Percentiles rank a stretch among this genome's conserved stretches.
phyloP scores from a whole-genome alignment of 2,329 filamentous ascomycete genomes.

The Aciculosporium take region DNA sequence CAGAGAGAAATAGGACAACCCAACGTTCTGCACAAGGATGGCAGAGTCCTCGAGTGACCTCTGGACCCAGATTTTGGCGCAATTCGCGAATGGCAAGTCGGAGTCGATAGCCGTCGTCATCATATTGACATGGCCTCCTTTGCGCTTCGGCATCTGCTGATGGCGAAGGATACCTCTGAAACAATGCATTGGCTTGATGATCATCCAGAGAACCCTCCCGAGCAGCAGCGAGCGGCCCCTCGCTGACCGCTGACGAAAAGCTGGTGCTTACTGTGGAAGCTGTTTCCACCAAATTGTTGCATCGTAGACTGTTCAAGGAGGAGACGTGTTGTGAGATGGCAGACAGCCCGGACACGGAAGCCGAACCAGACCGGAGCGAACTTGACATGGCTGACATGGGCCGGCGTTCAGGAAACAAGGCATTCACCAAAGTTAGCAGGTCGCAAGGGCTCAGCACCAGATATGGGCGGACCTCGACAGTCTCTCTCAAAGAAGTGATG shows the following conservation, averaged over 20 bases:
- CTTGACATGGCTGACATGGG: slow-evolving; percentile 48
- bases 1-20: slow-evolving; percentile 66
- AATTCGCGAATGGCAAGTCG: slow-evolving; percentile 58
- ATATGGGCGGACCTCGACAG: slow-evolving; percentile 66
- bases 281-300: slow-evolving; percentile 42
- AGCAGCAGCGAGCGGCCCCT: slow-evolving; percentile 48
- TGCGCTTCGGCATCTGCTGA: slow-evolving; percentile 30
- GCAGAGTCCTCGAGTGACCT: slow-evolving; percentile 50
- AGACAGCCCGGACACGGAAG: slow-evolving; percentile 53
- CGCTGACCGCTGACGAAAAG: slow-evolving; percentile 57
- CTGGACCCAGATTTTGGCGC: slow-evolving; percentile 48
- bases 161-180: slow-evolving; percentile 41
- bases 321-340: slow-evolving; percentile 53
- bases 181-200: slow-evolving; percentile 30
- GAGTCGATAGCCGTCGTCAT: slow-evolving; percentile 51
- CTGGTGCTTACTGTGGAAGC: slow-evolving; percentile 60
- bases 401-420: slow-evolving; percentile 63
- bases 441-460: slow-evolving; percentile 69
- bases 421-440: slow-evolving; percentile 65
- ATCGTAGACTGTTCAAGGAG: slow-evolving; percentile 32
- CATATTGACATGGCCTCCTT: slow-evolving; percentile 35
- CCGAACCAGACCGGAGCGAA: slow-evolving; percentile 51
- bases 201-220: slow-evolving; percentile 49
- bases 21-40: slow-evolving; percentile 75
- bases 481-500: slow-evolving; percentile 59